phyloP scores from a whole-genome alignment of 2,329 filamentous ascomycete genomes.

The Lecanicillium sp. region DNA sequence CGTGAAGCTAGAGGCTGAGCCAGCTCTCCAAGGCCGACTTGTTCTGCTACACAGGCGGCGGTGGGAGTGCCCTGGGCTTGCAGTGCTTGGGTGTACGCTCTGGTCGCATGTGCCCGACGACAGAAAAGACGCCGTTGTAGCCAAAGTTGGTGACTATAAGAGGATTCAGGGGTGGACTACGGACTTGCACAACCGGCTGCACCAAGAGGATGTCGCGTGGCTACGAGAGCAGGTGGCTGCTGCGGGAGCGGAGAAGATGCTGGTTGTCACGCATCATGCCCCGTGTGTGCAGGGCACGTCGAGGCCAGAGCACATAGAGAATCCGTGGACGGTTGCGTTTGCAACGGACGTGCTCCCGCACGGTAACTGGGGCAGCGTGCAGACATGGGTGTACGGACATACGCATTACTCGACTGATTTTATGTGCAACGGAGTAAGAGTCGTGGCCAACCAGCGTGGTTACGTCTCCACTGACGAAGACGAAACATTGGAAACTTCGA shows the following conservation, averaged over 20 bases:
- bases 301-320: constrained; percentile 37
- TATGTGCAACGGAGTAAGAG: constrained; percentile 20
- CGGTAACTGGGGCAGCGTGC: constrained; percentile 24
- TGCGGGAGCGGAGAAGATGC: constrained; percentile 18
- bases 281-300: constrained; percentile 42
- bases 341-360: constrained; percentile 36
- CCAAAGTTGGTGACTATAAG: constrained; percentile 44
- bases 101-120: constrained; percentile 37
- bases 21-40: constrained; percentile 22
- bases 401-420: constrained; percentile 37
- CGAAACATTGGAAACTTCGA: too few species aligned
- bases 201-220: constrained; percentile 43
- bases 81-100: constrained; percentile 44
- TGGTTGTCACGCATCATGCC: constrained; percentile 52
- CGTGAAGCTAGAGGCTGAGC: constrained; percentile 22
- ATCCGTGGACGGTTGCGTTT: constrained; percentile 41
- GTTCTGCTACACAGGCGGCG: constrained; percentile 30
- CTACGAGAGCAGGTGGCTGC: constrained; percentile 30
- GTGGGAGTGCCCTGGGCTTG: constrained; percentile 23
- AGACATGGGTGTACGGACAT: constrained; percentile 39
- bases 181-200: constrained; percentile 37
- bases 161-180: constrained; percentile 45
- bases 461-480: too few species aligned
- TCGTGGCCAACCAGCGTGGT: constrained; percentile 40
- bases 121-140: constrained; percentile 28